phyloP scores from a whole-genome alignment of 1,284 basidiomycete genomes.

The Butyriboletus appendiculatus region DNA sequence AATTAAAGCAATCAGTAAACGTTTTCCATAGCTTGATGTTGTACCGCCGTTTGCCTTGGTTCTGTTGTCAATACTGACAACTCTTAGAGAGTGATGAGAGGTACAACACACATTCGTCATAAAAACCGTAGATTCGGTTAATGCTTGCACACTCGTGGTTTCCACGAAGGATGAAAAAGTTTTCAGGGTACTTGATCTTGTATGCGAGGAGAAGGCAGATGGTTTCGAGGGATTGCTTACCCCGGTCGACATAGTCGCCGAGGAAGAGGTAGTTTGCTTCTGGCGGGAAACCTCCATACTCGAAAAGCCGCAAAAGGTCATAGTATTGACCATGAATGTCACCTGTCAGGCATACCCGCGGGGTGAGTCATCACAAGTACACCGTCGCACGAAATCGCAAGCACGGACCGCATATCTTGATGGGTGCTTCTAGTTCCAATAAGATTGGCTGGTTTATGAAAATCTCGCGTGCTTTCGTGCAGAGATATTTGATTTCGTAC shows the following conservation, averaged over 20 bases:
- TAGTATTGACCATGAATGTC: slow-evolving; percentile 97
- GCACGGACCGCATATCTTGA: slow-evolving; percentile 93
- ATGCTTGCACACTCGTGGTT: slow-evolving; percentile 96
- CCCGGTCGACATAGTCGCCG: slow-evolving; percentile 94
- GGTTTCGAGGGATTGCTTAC: slow-evolving; percentile 93
- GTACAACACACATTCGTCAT: slow-evolving; percentile 84
- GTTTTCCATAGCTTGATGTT: slow-evolving; percentile 99
- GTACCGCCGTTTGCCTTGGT: slow-evolving; percentile 90
- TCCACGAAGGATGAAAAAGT: slow-evolving; percentile 94
- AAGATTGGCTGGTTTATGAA: slow-evolving; percentile 96
- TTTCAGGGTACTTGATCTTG: slow-evolving; percentile 99
- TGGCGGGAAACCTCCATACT: slow-evolving; percentile 94
- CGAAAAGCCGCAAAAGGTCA: slow-evolving; percentile 90
- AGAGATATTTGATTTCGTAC: slow-evolving; percentile 95
- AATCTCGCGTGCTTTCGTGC: slow-evolving; percentile 93
- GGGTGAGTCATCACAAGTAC: slow-evolving; percentile 20
- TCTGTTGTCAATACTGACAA: slow-evolving; percentile 9
- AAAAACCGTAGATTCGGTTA: slow-evolving; percentile 96
- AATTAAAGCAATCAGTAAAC: slow-evolving; percentile 97
- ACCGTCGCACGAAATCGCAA: background rate
- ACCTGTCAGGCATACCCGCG: slow-evolving; percentile 46
- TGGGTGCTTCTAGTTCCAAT: slow-evolving; percentile 92
- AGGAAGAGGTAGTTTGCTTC: slow-evolving; percentile 97
- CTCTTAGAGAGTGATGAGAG: background rate
- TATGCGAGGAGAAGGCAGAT: slow-evolving; percentile 90